Conservation (phyloP, 768 basidiomycete species). For the Daedaleopsis nitida region DNA sequence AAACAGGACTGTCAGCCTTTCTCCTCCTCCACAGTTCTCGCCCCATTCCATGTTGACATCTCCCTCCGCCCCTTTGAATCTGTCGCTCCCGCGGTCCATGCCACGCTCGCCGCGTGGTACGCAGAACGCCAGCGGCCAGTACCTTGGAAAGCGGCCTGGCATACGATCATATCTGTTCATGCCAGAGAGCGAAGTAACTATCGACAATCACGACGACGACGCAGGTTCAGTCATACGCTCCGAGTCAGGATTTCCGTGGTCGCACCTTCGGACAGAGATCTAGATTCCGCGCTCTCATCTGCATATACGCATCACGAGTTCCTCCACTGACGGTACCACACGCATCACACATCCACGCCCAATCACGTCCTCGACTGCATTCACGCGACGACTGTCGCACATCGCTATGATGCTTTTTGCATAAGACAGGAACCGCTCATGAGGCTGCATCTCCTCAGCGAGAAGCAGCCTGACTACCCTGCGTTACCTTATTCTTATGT, state of each 20-base stretch:
- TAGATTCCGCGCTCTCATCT: background rate
- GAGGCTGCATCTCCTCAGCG: background rate
- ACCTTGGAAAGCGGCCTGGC: background rate
- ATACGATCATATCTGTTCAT: background rate
- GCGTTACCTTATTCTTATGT: background rate
- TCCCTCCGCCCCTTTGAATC: background rate
- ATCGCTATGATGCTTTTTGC: no score
- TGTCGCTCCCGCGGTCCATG: no score
- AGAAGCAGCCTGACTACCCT: background rate
- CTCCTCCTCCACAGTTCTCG: background rate
- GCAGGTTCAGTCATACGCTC: no score
- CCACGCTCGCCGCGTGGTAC: no score
- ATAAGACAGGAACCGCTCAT: no score
- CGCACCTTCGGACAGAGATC: background rate
- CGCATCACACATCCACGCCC: background rate
- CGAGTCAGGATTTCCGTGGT: constrained; percentile 12
- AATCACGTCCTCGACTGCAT: background rate
- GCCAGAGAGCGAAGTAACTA: no score
- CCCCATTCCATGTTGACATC: constrained; percentile 3
- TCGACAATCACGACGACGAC: constrained; percentile 7
- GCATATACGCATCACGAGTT: no score
- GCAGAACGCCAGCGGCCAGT: background rate
- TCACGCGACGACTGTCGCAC: background rate
- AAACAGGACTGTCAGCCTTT: background rate
- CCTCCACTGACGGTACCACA: background rate